Percentiles rank a stretch among this genome's conserved stretches.
Evolutionary conservation across 306 rosid species (phyloP).

Genomic region (Gastrolobium bilobum): DNA sequence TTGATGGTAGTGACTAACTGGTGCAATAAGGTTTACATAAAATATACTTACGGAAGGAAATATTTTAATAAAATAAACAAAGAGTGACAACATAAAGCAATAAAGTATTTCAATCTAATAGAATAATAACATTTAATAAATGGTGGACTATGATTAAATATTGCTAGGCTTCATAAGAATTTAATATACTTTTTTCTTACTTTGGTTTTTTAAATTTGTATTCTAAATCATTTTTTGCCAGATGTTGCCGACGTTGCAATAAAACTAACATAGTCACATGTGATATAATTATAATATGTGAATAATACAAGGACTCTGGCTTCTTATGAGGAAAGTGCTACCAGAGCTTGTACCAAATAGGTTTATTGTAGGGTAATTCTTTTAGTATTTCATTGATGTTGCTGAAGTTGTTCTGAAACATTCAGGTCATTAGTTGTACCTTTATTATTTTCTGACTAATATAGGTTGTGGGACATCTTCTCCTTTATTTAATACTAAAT

Average conservation of each 20-base stretch:
- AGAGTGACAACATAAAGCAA: slow-evolving; percentile 46
- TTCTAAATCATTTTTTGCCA: slow-evolving; percentile 36
- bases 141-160: slow-evolving; percentile 48
- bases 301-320: slow-evolving; percentile 29
- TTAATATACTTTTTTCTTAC: slow-evolving; percentile 7
- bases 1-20: slow-evolving; percentile 48
- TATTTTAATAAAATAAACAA: slow-evolving; percentile 31
- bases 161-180: slow-evolving; percentile 38
- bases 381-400: not conserved
- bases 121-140: slow-evolving; percentile 11
- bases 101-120: slow-evolving; percentile 42
- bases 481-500: slow-evolving; percentile 31
- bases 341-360: slow-evolving; percentile 35
- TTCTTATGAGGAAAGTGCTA: slow-evolving; percentile 49
- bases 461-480: slow-evolving; percentile 31
- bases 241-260: slow-evolving; percentile 54
- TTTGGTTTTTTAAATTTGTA: slow-evolving; percentile 41
- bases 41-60: slow-evolving; percentile 36
- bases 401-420: slow-evolving; percentile 40
- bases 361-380: slow-evolving; percentile 14
- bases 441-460: slow-evolving; percentile 15
- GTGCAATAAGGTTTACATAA: slow-evolving; percentile 48
- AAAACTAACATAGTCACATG: slow-evolving; percentile 48
- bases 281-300: slow-evolving; percentile 44
- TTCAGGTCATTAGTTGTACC: slow-evolving; percentile 33